Evolutionary conservation across 768 basidiomycete species (phyloP).

Genomic region (Sarcodon aspratus): DNA sequence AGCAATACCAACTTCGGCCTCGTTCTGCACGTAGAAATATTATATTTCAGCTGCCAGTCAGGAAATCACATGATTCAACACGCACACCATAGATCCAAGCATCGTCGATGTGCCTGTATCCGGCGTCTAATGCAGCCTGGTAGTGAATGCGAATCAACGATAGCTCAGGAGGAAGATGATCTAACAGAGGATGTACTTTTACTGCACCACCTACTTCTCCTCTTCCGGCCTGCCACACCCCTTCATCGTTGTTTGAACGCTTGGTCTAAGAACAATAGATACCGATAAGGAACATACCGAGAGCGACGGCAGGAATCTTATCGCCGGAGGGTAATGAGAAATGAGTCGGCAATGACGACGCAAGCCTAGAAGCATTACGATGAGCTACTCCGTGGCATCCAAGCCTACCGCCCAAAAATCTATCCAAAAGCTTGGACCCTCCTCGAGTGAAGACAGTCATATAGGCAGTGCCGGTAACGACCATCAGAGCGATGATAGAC

Average conservation of each 20-base stretch:
- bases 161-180: no score
- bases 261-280: not conserved
- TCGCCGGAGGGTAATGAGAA: conserved; percentile 57
- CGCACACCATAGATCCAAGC: conserved; percentile 59
- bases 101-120: conserved; percentile 65
- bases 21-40: conserved; percentile 33
- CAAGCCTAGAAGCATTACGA: no score
- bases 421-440: no score
- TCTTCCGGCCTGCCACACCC: conserved; percentile 47
- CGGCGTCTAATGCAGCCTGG: conserved; percentile 44
- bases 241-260: conserved; percentile 18
- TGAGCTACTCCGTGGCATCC: no score
- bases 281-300: conserved; percentile 27
- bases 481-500: no score
- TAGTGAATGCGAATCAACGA: no score
- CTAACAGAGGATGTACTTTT: conserved; percentile 7
- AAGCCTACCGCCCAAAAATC: no score
- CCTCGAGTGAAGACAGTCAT: no score
- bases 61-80: conserved; percentile 1
- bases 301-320: conserved; percentile 54
- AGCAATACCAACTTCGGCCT: conserved; percentile 57
- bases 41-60: not conserved
- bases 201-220: conserved; percentile 61
- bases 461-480: no score
- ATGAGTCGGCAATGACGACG: conserved; percentile 27